Evolutionary conservation across 192 early-diverging fungal species (phyloP).

Genomic region (Mortierella alpina): DNA sequence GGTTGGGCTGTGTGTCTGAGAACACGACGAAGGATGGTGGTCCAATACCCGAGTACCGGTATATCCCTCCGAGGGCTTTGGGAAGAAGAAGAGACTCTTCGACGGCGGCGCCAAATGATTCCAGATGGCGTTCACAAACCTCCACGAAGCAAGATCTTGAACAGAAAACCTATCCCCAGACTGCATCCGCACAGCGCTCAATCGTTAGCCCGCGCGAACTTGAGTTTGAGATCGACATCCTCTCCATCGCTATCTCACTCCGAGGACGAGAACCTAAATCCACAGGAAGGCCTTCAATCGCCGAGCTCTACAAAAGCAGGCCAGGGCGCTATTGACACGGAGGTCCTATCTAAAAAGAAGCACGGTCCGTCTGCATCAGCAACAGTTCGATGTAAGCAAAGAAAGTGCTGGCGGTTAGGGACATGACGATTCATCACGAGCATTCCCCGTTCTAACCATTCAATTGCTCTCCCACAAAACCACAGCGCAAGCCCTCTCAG

Average conservation of each 20-base stretch:
- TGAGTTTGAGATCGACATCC: not conserved
- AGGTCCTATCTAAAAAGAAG: conserved; percentile 12
- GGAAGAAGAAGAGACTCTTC: conserved; percentile 43
- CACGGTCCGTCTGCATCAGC: conserved; percentile 5
- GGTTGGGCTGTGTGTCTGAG: not conserved
- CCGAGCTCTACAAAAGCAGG: not conserved
- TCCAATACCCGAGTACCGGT: conserved; percentile 29
- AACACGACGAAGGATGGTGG: conserved; percentile 1
- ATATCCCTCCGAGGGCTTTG: conserved; percentile 36
- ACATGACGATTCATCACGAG: not conserved
- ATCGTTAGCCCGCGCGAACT: not conserved
- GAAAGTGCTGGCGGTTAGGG: not conserved
- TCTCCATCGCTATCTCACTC: not conserved
- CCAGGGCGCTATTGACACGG: no score
- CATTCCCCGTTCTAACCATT: not conserved
- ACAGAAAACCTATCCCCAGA: conserved; percentile 33
- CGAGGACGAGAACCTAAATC: not conserved
- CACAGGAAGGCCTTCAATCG: not conserved
- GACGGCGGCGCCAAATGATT: conserved; percentile 36
- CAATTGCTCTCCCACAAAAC: not conserved
- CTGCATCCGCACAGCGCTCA: not conserved
- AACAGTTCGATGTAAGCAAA: conserved; percentile 18
- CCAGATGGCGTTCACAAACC: conserved; percentile 39
- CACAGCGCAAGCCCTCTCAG: conserved; percentile 41
- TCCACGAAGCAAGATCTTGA: conserved; percentile 41